Evolutionary conservation across 75 land plant species (phyloP).

Genomic region (Cupressus sempervirens): DNA sequence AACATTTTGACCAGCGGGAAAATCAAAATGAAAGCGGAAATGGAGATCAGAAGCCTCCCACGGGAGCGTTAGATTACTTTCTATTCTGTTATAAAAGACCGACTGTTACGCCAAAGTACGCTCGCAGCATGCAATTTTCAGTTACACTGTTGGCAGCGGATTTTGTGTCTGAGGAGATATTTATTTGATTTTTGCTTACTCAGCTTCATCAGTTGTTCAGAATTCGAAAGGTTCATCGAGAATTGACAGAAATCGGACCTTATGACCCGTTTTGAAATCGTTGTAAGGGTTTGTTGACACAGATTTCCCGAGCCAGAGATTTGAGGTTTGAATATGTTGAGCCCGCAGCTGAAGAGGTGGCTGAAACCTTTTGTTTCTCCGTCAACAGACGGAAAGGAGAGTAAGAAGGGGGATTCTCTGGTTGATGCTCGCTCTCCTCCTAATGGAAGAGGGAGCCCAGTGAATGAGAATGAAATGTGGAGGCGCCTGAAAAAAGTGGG

Average conservation of each 20-base stretch:
- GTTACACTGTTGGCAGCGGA: neutral
- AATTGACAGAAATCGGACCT: neutral
- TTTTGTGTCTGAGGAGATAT: neutral
- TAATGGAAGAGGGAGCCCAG: constrained; percentile 1
- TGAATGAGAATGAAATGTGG: constrained; percentile 70
- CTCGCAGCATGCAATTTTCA: neutral
- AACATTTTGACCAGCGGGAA: neutral
- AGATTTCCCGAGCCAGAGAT: neutral
- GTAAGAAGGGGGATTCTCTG: neutral
- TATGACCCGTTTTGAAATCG: neutral
- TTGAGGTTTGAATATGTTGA: neutral
- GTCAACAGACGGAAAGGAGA: constrained; percentile 1
- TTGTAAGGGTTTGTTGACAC: neutral
- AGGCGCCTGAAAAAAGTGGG: constrained; percentile 67
- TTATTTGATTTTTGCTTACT: neutral
- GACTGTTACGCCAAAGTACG: neutral
- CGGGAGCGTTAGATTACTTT: neutral
- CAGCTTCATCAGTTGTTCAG: neutral
- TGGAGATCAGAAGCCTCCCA: neutral
- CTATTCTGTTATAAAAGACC: neutral
- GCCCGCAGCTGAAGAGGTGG: constrained; percentile 1
- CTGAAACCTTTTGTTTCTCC: neutral
- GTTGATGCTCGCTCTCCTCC: neutral
- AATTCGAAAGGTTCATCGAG: neutral
- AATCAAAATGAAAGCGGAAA: neutral